Conservation (phyloP, 2,329 filamentous ascomycete species). For the Botrytis squamosa region DNA sequence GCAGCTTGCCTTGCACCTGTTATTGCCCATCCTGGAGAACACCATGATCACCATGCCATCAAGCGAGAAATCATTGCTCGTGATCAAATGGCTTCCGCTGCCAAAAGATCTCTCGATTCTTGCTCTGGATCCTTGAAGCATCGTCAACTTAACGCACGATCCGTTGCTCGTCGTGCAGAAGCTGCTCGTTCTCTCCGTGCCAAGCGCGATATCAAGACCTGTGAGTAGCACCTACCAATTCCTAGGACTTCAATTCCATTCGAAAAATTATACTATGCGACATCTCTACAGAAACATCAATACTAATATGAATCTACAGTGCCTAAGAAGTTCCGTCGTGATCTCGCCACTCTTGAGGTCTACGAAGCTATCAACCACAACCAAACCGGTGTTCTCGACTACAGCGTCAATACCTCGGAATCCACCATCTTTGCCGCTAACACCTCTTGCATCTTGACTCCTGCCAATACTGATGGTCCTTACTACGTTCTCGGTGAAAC, state of each 20-base stretch:
- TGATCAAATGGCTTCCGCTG: slow-evolving; percentile 15
- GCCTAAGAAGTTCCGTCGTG: slow-evolving; percentile 20
- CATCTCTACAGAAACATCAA: no score
- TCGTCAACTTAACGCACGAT: slow-evolving; percentile 39
- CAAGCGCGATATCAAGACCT: slow-evolving; percentile 9
- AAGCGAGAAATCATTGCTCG: slow-evolving; percentile 20
- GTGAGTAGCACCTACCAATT: neutral
- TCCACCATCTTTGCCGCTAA: slow-evolving; percentile 42
- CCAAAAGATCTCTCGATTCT: slow-evolving; percentile 34
- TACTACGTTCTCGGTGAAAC: slow-evolving; percentile 44
- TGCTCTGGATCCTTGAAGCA: slow-evolving; percentile 41
- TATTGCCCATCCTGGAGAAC: slow-evolving; percentile 20
- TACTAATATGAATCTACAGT: neutral
- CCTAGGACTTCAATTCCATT: neutral
- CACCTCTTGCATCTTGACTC: slow-evolving; percentile 49
- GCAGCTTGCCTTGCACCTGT: neutral
- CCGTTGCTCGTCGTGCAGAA: slow-evolving; percentile 39
- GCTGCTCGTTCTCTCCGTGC: slow-evolving; percentile 33
- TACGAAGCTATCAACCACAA: slow-evolving; percentile 24
- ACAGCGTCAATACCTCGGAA: slow-evolving; percentile 21
- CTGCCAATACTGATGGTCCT: slow-evolving; percentile 53
- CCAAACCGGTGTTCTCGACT: slow-evolving; percentile 11
- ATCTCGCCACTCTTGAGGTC: slow-evolving; percentile 18
- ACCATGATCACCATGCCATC: slow-evolving; percentile 16
- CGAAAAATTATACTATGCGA: neutral